Evolutionary conservation across 352 stramenopile genomes (phyloP).

Genomic region (Pythium diclinum): DNA sequence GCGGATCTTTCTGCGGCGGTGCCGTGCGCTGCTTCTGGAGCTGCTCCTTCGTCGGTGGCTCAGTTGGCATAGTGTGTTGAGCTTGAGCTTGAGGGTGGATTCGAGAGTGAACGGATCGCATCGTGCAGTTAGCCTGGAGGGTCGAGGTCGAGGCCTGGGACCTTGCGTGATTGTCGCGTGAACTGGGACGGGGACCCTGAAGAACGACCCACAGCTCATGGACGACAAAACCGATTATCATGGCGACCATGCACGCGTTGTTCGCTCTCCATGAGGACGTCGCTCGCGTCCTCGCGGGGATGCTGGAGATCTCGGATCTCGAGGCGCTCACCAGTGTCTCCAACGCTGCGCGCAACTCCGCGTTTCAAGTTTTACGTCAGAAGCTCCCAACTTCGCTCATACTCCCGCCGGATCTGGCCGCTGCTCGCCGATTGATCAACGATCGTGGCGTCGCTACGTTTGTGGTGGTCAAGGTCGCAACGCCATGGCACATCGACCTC

Average conservation of each 20-base stretch:
- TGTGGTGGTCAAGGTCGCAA: too few relatives aligned
- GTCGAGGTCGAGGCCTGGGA: neutral
- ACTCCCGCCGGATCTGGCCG: too few relatives aligned
- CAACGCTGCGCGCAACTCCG: neutral
- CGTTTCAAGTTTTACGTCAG: neutral
- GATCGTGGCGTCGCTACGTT: too few relatives aligned
- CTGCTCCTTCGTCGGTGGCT: slow-evolving; percentile 15
- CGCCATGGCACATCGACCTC: too few relatives aligned
- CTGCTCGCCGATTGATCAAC: too few relatives aligned
- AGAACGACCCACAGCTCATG: too few relatives aligned
- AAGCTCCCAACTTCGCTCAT: too few relatives aligned
- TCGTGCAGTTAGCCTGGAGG: too few relatives aligned
- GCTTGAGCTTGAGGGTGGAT: too few relatives aligned
- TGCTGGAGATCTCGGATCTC: neutral
- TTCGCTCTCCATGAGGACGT: neutral
- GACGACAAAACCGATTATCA: neutral
- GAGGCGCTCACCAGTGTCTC: neutral
- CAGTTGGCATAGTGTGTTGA: too few relatives aligned
- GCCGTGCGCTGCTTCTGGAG: slow-evolving; percentile 9
- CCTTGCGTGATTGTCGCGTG: neutral
- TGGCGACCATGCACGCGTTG: neutral
- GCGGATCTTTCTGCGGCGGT: slow-evolving; percentile 15
- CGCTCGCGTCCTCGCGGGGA: neutral
- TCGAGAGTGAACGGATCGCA: too few relatives aligned
- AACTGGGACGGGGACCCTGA: too few relatives aligned